phyloP scores from a whole-genome alignment of 352 stramenopile species.

The Phytophthora crassamura region DNA sequence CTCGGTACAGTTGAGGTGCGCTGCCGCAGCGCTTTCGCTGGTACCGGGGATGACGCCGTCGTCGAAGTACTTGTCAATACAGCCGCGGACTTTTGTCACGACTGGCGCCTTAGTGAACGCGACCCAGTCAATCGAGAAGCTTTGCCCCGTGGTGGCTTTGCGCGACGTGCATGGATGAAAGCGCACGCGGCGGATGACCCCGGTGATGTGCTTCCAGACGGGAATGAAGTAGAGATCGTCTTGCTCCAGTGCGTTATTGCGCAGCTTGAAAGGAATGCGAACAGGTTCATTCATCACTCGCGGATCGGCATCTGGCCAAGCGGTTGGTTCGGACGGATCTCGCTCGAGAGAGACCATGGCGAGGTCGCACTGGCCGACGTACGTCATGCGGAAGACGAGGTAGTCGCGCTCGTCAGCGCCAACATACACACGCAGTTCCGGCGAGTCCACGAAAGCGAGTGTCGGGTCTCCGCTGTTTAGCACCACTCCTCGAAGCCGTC shows the following conservation, averaged over 20 bases:
- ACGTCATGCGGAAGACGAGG: conserved; percentile 70
- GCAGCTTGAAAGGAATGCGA: conserved; percentile 61
- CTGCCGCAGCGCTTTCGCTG: conserved; percentile 13
- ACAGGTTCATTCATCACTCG: conserved; percentile 56
- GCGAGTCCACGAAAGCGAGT: conserved; percentile 66
- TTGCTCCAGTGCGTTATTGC: conserved; percentile 22
- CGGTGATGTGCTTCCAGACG: conserved; percentile 65
- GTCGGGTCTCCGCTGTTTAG: conserved; percentile 40
- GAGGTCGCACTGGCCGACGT: conserved; percentile 60
- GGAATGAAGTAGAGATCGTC: conserved; percentile 70
- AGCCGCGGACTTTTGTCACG: conserved; percentile 78
- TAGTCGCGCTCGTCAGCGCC: conserved; percentile 52
- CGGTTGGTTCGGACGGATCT: conserved; percentile 30
- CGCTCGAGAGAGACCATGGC: conserved; percentile 64
- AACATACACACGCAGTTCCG: conserved; percentile 62
- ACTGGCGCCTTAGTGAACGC: conserved; percentile 75
- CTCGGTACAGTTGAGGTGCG: conserved; percentile 60
- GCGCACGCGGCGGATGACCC: conserved; percentile 64
- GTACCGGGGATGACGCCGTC: conserved; percentile 13
- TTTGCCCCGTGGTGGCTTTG: conserved; percentile 50
- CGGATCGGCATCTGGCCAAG: conserved; percentile 43
- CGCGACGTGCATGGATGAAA: conserved; percentile 61
- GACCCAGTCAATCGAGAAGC: conserved; percentile 76
- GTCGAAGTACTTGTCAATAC: conserved; percentile 79
- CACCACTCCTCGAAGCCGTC: conserved; percentile 51